Evolutionary conservation across 768 basidiomycete genomes (phyloP).

Genomic region (Mycena haematopus): DNA sequence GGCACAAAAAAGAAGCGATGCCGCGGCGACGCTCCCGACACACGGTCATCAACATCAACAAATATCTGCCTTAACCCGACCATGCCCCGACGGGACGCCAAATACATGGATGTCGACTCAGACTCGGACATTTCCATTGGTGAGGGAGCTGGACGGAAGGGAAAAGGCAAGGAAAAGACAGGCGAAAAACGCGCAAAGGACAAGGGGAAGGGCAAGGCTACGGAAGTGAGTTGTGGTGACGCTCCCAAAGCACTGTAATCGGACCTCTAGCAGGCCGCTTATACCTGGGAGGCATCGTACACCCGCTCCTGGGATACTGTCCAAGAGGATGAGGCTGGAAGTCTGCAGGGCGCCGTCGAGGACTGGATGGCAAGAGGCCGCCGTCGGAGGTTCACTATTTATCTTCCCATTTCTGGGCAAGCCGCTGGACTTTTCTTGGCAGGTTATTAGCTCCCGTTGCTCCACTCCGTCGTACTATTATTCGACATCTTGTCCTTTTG

Average conservation of each 20-base stretch:
- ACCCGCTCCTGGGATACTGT: constrained; percentile 97
- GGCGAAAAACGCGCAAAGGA: constrained; percentile 58
- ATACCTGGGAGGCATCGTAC: constrained; percentile 97
- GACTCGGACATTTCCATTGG: constrained; percentile 76
- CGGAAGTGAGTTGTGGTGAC: constrained; percentile 47
- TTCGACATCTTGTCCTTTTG: constrained; percentile 92
- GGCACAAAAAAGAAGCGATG: too few relatives aligned
- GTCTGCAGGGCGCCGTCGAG: constrained; percentile 88
- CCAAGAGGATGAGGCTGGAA: constrained; percentile 94
- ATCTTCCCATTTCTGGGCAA: background rate
- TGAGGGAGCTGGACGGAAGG: constrained; percentile 50
- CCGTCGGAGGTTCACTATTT: constrained; percentile 69
- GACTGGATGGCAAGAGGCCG: constrained; percentile 87
- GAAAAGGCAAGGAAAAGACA: constrained; percentile 57
- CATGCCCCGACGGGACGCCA: constrained; percentile 44
- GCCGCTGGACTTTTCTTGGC: constrained; percentile 11
- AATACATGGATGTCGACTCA: constrained; percentile 65
- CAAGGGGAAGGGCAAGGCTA: constrained; percentile 62
- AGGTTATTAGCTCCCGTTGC: constrained; percentile 83
- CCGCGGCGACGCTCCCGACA: background rate
- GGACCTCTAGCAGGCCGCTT: constrained; percentile 63
- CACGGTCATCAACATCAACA: constrained; percentile 10
- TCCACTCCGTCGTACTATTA: constrained; percentile 93
- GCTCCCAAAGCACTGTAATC: constrained; percentile 7
- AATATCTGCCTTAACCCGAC: constrained; percentile 1